Conservation (phyloP, 345 rosid genomes). For the Eutrema japonicum region DNA sequence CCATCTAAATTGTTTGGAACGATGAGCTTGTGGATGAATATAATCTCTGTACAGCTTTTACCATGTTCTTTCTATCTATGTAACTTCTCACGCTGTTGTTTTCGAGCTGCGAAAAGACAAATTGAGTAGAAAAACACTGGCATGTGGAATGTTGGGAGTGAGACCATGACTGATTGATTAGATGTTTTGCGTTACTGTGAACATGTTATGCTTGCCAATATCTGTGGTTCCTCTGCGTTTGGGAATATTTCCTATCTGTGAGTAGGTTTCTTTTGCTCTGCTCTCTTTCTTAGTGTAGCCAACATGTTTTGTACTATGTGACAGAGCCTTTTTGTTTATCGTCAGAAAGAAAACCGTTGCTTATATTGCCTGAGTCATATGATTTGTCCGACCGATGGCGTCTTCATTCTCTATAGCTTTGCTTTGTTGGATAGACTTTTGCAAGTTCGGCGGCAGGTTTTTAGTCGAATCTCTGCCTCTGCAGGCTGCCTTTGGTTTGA, state of each 20-base stretch:
- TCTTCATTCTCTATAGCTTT: neutral
- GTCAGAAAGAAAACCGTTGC: conserved; percentile 7
- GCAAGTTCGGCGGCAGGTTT: conserved; percentile 22
- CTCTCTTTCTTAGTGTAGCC: conserved; percentile 33
- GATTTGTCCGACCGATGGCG: neutral
- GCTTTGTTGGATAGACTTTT: conserved; percentile 1
- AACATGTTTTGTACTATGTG: conserved; percentile 38
- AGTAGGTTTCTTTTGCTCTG: conserved; percentile 23
- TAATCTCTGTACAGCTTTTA: conserved; percentile 17
- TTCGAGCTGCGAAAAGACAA: conserved; percentile 1
- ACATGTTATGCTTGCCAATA: conserved; percentile 30
- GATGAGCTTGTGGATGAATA: conserved; percentile 10
- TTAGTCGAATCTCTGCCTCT: conserved; percentile 18
- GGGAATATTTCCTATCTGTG: conserved; percentile 19
- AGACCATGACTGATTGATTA: conserved; percentile 40
- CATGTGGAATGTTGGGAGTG: conserved; percentile 43
- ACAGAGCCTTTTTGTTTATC: conserved; percentile 16
- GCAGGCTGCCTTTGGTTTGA: conserved; percentile 15
- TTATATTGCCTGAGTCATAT: neutral
- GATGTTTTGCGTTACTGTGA: conserved; percentile 32
- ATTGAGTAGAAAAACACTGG: conserved; percentile 5
- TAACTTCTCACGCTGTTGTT: conserved; percentile 11
- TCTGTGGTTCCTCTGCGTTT: conserved; percentile 37
- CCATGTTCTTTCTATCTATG: conserved; percentile 13
- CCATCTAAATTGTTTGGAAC: conserved; percentile 8